Conservation (phyloP, 1,139 yeast genomes). For the Lodderomyces orthopsilosis region DNA sequence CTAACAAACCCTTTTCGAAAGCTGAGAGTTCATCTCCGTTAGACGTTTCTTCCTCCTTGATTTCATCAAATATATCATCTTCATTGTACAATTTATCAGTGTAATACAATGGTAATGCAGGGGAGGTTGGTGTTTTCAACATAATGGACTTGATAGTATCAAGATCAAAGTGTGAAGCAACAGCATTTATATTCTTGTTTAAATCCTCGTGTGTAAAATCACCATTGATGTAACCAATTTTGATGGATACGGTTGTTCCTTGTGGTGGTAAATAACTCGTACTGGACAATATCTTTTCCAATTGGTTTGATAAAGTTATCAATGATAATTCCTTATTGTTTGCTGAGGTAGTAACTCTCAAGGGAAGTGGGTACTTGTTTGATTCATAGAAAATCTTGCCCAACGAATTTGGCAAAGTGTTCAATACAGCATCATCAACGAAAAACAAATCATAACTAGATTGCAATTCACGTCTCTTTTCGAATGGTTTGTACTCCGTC, state of each 20-base stretch:
- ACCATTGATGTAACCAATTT: conserved; percentile 59
- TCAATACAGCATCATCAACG: conserved; percentile 78
- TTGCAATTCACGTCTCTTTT: conserved; percentile 65
- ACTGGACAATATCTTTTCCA: conserved; percentile 56
- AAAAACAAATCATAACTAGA: conserved; percentile 68
- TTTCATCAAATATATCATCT: conserved; percentile 25
- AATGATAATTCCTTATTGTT: conserved; percentile 47
- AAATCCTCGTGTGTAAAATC: conserved; percentile 30
- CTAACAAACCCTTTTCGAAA: conserved; percentile 76
- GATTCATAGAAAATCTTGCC: conserved; percentile 75
- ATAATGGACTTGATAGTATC: conserved; percentile 55
- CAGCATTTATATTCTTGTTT: conserved; percentile 55
- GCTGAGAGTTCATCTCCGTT: conserved; percentile 46
- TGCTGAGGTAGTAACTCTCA: conserved; percentile 46
- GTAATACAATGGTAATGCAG: conserved; percentile 80
- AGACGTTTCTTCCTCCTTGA: conserved; percentile 21
- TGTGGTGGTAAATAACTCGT: conserved; percentile 70
- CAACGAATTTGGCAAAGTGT: conserved; percentile 75
- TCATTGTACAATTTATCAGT: conserved; percentile 55
- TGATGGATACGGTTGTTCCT: conserved; percentile 65
- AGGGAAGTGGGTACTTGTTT: conserved; percentile 67
- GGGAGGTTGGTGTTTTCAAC: conserved; percentile 70
- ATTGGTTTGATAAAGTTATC: conserved; percentile 54
- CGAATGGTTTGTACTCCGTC: conserved; percentile 65
- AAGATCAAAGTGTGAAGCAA: conserved; percentile 48